These are phyloP conservation scores for Helicostylum pulchrum DNA, from an alignment of 192 early-diverging fungal species.

Conservation along the genomic window DNA sequence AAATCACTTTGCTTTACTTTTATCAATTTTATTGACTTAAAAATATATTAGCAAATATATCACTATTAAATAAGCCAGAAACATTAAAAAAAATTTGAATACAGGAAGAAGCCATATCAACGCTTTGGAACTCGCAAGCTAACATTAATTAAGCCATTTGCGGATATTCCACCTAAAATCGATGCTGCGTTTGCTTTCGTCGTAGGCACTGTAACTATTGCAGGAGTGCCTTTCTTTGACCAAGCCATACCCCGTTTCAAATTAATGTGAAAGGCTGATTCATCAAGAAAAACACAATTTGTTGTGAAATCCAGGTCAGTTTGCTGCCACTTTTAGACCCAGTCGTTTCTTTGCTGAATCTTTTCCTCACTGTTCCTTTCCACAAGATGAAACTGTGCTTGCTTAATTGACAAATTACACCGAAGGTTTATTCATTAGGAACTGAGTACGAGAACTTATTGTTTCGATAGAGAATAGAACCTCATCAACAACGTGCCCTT, in stretches of 20 bases:
- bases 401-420: slow-evolving; percentile 13
- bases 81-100: slow-evolving; percentile 6
- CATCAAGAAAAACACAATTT: slow-evolving; percentile 12
- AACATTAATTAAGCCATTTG: slow-evolving; percentile 10
- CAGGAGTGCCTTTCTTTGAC: slow-evolving; percentile 17
- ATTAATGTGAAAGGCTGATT: slow-evolving; percentile 19
- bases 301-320: slow-evolving; percentile 11
- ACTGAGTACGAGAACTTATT: slow-evolving; percentile 8
- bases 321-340: slow-evolving; percentile 14
- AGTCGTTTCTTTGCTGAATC: slow-evolving; percentile 12
- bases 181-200: slow-evolving; percentile 5
- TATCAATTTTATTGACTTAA: no score
- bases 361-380: slow-evolving; percentile 19
- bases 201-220: slow-evolving; percentile 3
- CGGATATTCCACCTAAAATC: slow-evolving; percentile 18
- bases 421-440: slow-evolving; percentile 22
- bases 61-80: neutral
- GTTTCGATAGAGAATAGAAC: slow-evolving; percentile 16
- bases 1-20: no score
- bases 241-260: slow-evolving; percentile 11
- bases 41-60: no score
- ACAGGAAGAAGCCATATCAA: slow-evolving; percentile 6
- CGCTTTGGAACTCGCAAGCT: slow-evolving; percentile 9
- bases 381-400: neutral
- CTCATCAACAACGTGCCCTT: slow-evolving; percentile 20